These are phyloP conservation scores for Leptographium procerum DNA, from an alignment of 2,329 filamentous ascomycete species.

Conservation along the genomic window DNA sequence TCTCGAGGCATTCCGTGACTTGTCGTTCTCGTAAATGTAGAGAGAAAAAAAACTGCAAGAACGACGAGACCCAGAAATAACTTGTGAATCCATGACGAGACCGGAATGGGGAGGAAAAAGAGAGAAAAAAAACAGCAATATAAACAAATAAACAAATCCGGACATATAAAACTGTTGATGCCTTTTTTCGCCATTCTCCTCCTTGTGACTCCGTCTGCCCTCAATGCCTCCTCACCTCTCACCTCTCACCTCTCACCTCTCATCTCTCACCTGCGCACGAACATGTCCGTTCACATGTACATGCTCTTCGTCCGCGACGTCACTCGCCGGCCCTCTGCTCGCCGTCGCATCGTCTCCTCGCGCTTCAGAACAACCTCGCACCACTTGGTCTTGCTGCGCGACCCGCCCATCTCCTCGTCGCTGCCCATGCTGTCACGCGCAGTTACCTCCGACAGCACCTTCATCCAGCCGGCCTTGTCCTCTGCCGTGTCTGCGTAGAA, in stretches of 20 bases:
- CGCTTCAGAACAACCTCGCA: constrained; percentile 55
- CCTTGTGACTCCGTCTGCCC: not conserved
- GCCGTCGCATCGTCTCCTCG: constrained; percentile 46
- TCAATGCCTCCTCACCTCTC: not conserved
- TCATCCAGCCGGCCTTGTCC: constrained; percentile 94
- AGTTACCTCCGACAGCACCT: constrained; percentile 63
- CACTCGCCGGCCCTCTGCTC: constrained; percentile 38
- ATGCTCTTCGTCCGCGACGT: constrained; percentile 50
- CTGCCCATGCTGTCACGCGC: constrained; percentile 36
- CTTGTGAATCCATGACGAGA: not conserved
- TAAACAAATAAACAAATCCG: constrained; percentile 2
- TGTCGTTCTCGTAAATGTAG: constrained; percentile 6
- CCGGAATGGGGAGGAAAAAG: not conserved
- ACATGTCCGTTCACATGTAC: constrained; percentile 27
- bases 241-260: too few species aligned
- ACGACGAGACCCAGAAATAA: not conserved
- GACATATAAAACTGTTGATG: constrained; percentile 3
- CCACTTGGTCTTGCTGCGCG: constrained; percentile 46
- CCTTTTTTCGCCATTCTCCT: not conserved
- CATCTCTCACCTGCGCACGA: not conserved
- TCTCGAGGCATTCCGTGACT: constrained; percentile 1
- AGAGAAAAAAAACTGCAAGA: constrained; percentile 2
- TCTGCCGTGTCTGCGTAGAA: constrained; percentile 86
- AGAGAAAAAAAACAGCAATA: constrained; percentile 2
- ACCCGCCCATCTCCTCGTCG: constrained; percentile 30